Conservation (phyloP, 345 rosid genomes). For the Dipteronia sinensis region DNA sequence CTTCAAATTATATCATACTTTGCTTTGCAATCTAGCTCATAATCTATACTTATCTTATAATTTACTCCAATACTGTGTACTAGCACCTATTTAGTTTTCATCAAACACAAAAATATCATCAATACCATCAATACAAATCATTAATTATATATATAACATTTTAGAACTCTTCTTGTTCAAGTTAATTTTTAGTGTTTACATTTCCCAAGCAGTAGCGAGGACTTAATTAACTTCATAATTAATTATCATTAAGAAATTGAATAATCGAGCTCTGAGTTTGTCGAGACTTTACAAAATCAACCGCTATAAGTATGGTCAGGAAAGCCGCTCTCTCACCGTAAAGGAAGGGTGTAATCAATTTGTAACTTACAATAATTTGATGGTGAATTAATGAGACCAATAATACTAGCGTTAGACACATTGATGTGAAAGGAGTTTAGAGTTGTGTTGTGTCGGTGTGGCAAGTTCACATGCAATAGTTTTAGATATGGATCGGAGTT, state of each 20-base stretch:
- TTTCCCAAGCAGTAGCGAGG: too few species aligned
- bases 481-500: too few species aligned
- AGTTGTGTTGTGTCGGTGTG: conserved; percentile 16
- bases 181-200: neutral
- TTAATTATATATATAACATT: neutral
- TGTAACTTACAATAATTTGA: neutral
- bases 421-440: neutral
- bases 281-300: too few species aligned
- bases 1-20: conserved; percentile 17
- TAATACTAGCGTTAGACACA: neutral
- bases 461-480: conserved; percentile 36
- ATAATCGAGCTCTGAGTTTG: too few species aligned
- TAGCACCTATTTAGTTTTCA: neutral
- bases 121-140: neutral
- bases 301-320: accelerated
- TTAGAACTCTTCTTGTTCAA: conserved; percentile 4
- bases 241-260: neutral
- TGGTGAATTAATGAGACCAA: too few species aligned
- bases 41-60: conserved; percentile 20
- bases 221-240: too few species aligned
- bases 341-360: too few species aligned
- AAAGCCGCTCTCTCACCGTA: too few species aligned
- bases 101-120: neutral
- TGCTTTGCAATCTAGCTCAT: conserved; percentile 1
- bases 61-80: conserved; percentile 20